A percentile compares a stretch with the other conserved stretches of the same genome.
Evolutionary conservation across 805 yeast species (phyloP).

Genomic region (Vanderwaltozyma tropicalis): DNA sequence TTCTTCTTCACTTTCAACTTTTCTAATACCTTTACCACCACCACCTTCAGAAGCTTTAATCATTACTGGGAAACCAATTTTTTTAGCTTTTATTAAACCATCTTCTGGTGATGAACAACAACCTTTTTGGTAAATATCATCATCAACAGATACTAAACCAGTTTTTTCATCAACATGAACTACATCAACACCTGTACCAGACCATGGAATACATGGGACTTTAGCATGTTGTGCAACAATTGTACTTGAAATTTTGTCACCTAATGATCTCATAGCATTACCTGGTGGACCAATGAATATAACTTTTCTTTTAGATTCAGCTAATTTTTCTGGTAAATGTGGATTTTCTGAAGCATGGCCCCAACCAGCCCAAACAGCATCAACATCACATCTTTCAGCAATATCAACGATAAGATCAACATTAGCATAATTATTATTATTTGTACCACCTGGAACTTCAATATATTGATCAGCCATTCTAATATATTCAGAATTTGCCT

Average conservation of each 20-base stretch:
- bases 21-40: constrained; percentile 99
- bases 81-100: constrained; percentile 73
- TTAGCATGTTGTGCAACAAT: constrained; percentile 98
- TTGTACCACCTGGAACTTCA: constrained; percentile 98
- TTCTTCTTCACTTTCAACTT: constrained; percentile 76
- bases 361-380: constrained; percentile 99
- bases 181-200: constrained; percentile 91
- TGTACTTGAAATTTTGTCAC: constrained; percentile 96
- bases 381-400: constrained; percentile 92
- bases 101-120: constrained; percentile 81
- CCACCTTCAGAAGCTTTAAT: constrained; percentile 99
- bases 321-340: constrained; percentile 80
- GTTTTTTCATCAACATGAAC: constrained; percentile 60
- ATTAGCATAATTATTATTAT: constrained; percentile 96
- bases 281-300: constrained; percentile 99
- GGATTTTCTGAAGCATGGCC: constrained; percentile 99
- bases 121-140: constrained; percentile 74
- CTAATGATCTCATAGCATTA: constrained; percentile 97
- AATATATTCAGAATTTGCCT: constrained; percentile 93
- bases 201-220: constrained; percentile 99
- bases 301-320: constrained; percentile 83
- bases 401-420: constrained; percentile 94
- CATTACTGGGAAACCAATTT: constrained; percentile 97
- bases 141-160: constrained; percentile 81
- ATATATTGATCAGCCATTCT: constrained; percentile 98